Evolutionary conservation across 2,329 filamentous ascomycete species (phyloP).

Genomic region (Nothophoma quercina): DNA sequence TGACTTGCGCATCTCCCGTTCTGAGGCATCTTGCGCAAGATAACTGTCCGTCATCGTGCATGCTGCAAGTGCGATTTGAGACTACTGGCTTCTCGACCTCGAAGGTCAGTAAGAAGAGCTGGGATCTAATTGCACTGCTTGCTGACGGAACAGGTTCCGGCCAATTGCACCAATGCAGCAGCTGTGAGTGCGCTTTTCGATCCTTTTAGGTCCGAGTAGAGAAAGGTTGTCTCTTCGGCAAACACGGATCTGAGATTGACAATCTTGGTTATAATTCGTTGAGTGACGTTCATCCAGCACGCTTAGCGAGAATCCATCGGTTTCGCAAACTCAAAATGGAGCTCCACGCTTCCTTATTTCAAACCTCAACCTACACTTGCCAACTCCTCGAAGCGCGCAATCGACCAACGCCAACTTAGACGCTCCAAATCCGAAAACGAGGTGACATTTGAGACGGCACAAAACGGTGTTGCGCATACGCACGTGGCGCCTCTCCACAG

Average conservation of each 20-base stretch:
- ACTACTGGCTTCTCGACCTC: background rate
- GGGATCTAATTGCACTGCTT: background rate
- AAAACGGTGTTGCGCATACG: slow-evolving; percentile 4
- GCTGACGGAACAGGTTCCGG: background rate
- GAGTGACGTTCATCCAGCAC: background rate
- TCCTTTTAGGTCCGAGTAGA: background rate
- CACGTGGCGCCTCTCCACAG: slow-evolving; percentile 19
- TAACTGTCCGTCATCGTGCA: slow-evolving; percentile 6
- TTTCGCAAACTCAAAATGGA: background rate
- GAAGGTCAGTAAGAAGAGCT: background rate
- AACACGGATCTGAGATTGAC: background rate
- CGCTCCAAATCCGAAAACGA: background rate
- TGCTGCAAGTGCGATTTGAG: slow-evolving; percentile 1
- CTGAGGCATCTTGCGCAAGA: slow-evolving; percentile 3
- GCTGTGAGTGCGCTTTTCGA: background rate
- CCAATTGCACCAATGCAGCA: background rate
- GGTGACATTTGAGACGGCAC: background rate
- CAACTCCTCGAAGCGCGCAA: background rate
- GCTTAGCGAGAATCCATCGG: background rate
- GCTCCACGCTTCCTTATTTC: background rate
- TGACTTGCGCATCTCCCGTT: slow-evolving; percentile 13
- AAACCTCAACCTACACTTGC: background rate
- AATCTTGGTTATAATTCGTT: background rate
- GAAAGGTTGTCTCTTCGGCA: background rate
- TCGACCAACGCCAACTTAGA: background rate